Evolutionary conservation across 768 basidiomycete genomes (phyloP).

Genomic region (Wakefieldia striispora): DNA sequence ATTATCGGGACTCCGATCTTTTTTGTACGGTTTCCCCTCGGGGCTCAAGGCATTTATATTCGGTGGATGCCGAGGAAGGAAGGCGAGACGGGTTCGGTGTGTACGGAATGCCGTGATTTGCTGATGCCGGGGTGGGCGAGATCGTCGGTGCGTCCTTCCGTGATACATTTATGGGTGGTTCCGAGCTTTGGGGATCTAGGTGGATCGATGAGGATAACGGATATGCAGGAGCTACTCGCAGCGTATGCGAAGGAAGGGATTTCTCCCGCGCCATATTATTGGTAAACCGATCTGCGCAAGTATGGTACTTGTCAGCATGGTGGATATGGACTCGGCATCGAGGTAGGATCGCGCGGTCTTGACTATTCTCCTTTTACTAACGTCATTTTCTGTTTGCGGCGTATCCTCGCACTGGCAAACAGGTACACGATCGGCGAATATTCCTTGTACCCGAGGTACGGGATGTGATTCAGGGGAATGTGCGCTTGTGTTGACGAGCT

Average conservation of each 20-base stretch:
- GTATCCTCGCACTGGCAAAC: constrained; percentile 92
- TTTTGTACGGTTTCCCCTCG: constrained; percentile 89
- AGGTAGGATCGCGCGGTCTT: constrained; percentile 46
- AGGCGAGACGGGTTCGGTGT: constrained; percentile 50
- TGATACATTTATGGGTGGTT: neutral
- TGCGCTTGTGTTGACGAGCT: constrained; percentile 7
- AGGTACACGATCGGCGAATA: constrained; percentile 92
- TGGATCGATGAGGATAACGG: constrained; percentile 88
- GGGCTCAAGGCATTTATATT: constrained; percentile 99
- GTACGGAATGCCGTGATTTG: constrained; percentile 94
- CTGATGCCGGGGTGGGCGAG: constrained; percentile 99
- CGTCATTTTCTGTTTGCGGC: constrained; percentile 43
- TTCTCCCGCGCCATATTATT: constrained; percentile 85
- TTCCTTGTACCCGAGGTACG: constrained; percentile 83
- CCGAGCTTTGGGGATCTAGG: constrained; percentile 37
- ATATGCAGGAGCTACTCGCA: constrained; percentile 80
- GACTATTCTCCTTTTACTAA: neutral
- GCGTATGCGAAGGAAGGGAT: constrained; percentile 93
- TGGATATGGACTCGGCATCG: constrained; percentile 95
- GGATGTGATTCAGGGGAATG: neutral
- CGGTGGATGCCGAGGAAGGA: constrained; percentile 64
- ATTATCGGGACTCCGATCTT: constrained; percentile 90
- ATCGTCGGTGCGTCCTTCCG: constrained; percentile 71
- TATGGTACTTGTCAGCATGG: constrained; percentile 98
- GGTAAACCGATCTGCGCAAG: constrained; percentile 97